Conservation (phyloP, 805 yeast species). For the Metschnikowia borealis region DNA sequence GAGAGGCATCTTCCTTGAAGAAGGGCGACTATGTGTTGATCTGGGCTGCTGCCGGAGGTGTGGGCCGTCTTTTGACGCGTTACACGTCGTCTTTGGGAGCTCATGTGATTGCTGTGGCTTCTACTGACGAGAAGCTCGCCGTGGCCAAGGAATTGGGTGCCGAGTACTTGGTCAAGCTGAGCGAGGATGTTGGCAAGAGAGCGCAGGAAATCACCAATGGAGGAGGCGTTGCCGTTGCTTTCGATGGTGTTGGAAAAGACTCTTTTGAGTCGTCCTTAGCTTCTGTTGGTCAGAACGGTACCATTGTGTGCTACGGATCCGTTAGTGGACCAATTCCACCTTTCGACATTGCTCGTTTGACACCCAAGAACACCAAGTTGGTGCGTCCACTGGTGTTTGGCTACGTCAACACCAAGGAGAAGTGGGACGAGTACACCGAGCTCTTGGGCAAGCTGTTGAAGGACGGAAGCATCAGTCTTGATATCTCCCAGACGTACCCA, state of each 20-base stretch:
- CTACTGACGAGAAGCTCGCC: conserved; percentile 66
- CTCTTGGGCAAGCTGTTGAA: conserved; percentile 37
- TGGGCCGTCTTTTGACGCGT: conserved; percentile 71
- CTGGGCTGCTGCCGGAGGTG: conserved; percentile 97
- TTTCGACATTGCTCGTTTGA: conserved; percentile 44
- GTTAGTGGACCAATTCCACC: conserved; percentile 84
- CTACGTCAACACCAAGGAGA: conserved; percentile 55
- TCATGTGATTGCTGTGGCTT: conserved; percentile 79
- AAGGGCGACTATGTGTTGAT: conserved; percentile 69
- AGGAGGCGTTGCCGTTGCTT: conserved; percentile 63
- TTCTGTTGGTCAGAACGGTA: conserved; percentile 65
- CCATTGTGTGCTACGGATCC: conserved; percentile 75
- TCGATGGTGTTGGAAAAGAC: conserved; percentile 76
- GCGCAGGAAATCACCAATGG: conserved; percentile 61
- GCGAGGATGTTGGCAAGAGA: conserved; percentile 52
- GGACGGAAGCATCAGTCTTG: conserved; percentile 22
- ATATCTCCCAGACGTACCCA: conserved; percentile 52
- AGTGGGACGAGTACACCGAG: conserved; percentile 46
- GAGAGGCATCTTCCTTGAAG: conserved; percentile 63
- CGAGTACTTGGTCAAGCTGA: conserved; percentile 57
- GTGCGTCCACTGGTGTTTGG: conserved; percentile 56
- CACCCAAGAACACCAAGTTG: conserved; percentile 60
- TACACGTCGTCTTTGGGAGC: conserved; percentile 64
- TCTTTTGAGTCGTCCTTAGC: conserved; percentile 64
- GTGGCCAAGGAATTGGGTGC: conserved; percentile 75